Percentiles rank a stretch among this genome's conserved stretches.
Conservation (phyloP, 306 rosid genomes). For the Acacia melanoxylon region DNA sequence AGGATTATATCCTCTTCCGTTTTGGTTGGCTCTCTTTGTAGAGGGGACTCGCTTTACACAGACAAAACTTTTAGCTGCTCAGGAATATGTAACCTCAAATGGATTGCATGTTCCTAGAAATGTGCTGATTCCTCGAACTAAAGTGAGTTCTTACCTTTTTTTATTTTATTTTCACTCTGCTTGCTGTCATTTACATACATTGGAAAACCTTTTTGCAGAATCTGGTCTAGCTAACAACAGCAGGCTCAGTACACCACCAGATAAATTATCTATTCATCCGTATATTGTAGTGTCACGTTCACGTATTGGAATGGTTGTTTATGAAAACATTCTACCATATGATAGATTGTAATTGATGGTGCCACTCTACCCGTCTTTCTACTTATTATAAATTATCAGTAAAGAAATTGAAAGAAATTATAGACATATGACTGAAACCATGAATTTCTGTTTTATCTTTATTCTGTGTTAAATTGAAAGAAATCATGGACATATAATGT, state of each 20-base stretch:
- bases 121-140: constrained; percentile 94
- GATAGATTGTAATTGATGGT: background rate
- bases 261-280: background rate
- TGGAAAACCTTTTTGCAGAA: constrained; percentile 11
- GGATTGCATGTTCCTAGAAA: constrained; percentile 82
- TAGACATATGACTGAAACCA: too few relatives aligned
- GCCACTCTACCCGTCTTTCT: background rate
- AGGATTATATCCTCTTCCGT: too few relatives aligned
- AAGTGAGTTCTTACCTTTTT: constrained; percentile 46
- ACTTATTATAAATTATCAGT: background rate
- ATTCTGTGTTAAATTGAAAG: too few relatives aligned
- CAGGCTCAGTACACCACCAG: constrained; percentile 4
- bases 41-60: constrained; percentile 94
- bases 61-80: constrained; percentile 85
- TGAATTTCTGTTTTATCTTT: too few relatives aligned
- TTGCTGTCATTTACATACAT: background rate
- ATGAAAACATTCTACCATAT: background rate
- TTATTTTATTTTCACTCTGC: background rate
- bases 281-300: background rate
- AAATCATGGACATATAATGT: too few relatives aligned
- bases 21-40: too few relatives aligned
- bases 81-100: constrained; percentile 74
- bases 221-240: background rate
- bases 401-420: background rate
- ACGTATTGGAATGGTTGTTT: background rate